These are phyloP conservation scores for Boletus bicolor DNA, from an alignment of 768 basidiomycete species.

Conservation along the genomic window DNA sequence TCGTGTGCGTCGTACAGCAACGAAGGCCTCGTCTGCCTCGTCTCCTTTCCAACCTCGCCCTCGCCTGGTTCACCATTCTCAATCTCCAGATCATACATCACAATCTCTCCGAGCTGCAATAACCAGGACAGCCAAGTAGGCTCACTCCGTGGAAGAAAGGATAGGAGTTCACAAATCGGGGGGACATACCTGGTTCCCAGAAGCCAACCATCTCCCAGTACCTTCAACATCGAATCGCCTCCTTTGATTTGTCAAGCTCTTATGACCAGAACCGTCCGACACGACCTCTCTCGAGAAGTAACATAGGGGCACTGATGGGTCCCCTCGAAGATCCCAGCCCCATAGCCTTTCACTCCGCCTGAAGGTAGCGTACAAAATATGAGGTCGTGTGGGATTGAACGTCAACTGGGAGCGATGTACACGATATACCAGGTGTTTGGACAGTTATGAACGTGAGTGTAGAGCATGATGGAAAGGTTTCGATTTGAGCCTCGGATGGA, in stretches of 20 bases:
- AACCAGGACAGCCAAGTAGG: background rate
- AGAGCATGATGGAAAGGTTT: background rate
- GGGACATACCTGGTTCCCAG: conserved; percentile 63
- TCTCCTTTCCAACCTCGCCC: background rate
- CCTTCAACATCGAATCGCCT: conserved; percentile 74
- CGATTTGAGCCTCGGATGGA: background rate
- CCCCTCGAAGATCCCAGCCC: conserved; percentile 75
- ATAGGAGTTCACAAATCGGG: background rate
- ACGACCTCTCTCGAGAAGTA: conserved; percentile 25
- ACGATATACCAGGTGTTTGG: background rate
- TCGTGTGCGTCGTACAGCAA: conserved; percentile 51
- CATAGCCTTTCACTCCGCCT: conserved; percentile 58
- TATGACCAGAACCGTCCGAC: background rate
- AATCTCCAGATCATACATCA: conserved; percentile 50
- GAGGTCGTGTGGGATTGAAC: conserved; percentile 72
- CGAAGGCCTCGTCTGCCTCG: conserved; percentile 24
- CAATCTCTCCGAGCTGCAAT: conserved; percentile 54
- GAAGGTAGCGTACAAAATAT: conserved; percentile 77
- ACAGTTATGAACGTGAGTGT: background rate
- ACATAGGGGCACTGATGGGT: conserved; percentile 42
- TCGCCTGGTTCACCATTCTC: conserved; percentile 5
- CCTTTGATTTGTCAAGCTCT: conserved; percentile 66
- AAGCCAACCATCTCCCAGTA: conserved; percentile 57
- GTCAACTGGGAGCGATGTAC: conserved; percentile 45
- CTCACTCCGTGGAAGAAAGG: background rate